Evolutionary conservation across 345 rosid genomes (phyloP), one percentile per base, ranked within the genome.

Genomic region (Corchorus capsularis): DNA sequence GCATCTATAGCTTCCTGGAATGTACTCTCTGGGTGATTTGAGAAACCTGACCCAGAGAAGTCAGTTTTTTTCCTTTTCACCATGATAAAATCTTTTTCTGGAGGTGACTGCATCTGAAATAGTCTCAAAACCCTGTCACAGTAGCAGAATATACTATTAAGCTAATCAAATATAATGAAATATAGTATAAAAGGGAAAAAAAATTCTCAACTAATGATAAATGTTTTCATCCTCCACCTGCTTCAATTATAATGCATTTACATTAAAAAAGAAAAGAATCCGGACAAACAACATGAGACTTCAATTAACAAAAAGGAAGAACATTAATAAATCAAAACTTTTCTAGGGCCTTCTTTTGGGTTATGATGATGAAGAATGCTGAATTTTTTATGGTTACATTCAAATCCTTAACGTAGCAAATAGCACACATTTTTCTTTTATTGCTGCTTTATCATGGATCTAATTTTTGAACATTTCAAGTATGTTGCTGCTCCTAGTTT

Each of bases 21-120:
- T 55, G 68, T 63, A 41, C 68, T 20, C 76, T 77, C 82, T 57
- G 15, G 71, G 64, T 71, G 27, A 77, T 72, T 81, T 15, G 75
- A 63, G 11, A 77, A 81, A 69, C 55, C 73, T 41, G 88, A 82
- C 73, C 68, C 69, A 19, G 70, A 46, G 12, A 71, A 65, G 41
- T 78, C 83, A 72, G 83, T 85, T 77, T 54, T 74, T 76, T 88
- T 83, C 72, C 83, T 84, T 79, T 84, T 79, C 65, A 88, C 71
- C 79, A 9, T 70, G 45, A 71, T 52, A 35, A 78, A 52, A 60
- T 83, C 76, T 67, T 85, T 85, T 53, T 73, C 82, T 27, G 85
- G 60, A 66, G 61, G 72, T 14, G 87, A 72, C 81, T 75, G 86
- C 87, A 85, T 90, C 88, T 81, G 80, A 80, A 76, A 78, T 5